These are phyloP conservation scores for Rosa multiflora DNA, from an alignment of 306 rosid genomes.

Conservation along the genomic window DNA sequence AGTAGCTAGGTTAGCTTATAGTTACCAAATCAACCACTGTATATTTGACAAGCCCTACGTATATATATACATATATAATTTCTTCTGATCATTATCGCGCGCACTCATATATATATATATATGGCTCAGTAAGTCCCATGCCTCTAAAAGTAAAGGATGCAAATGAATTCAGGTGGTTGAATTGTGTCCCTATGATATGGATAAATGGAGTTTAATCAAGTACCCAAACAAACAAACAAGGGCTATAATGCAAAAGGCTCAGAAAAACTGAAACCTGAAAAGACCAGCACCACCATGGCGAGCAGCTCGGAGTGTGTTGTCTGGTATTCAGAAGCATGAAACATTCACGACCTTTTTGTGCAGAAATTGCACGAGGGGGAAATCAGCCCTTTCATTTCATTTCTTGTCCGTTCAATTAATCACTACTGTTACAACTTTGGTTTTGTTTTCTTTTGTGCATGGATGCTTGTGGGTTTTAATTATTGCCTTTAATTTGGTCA, in stretches of 20 bases:
- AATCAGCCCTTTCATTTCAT: conserved; percentile 7
- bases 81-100: background rate
- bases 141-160: background rate
- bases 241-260: background rate
- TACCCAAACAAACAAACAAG: background rate
- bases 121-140: background rate
- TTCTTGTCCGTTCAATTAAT: background rate
- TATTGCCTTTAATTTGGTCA: background rate
- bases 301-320: conserved; percentile 15
- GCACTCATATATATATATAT: background rate
- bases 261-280: background rate
- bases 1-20: background rate
- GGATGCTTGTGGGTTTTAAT: background rate
- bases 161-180: background rate
- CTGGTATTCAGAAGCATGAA: conserved; percentile 13
- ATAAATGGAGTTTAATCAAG: conserved; percentile 3
- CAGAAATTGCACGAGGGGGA: conserved; percentile 39
- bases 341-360: background rate
- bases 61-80: background rate
- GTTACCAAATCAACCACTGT: background rate
- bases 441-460: background rate
- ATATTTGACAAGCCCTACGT: background rate
- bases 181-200: conserved; percentile 15
- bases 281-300: background rate
- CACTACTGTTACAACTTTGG: background rate